A percentile compares a stretch with the other conserved stretches of the same genome.
phyloP scores from a whole-genome alignment of 2,329 filamentous ascomycete species.

The Pestalotiopsis sp. region DNA sequence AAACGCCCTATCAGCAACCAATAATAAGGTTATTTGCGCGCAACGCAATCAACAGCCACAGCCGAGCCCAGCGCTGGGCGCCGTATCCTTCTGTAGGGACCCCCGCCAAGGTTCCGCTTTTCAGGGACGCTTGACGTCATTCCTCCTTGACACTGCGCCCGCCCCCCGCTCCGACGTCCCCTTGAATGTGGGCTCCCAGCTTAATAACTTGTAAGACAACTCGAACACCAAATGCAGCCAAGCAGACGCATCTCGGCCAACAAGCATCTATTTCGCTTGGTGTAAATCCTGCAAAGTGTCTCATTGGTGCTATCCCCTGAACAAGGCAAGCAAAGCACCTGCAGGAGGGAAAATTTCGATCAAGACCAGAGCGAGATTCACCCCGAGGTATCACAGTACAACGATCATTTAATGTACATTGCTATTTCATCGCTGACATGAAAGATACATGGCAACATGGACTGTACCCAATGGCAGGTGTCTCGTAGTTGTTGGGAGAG shows the following conservation, averaged over 20 bases:
- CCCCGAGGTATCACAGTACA: background rate
- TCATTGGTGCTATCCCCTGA: slow-evolving; percentile 3
- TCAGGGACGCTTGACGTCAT: slow-evolving; percentile 14
- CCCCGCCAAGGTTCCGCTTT: slow-evolving; percentile 13
- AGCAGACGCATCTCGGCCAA: background rate
- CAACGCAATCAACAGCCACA: background rate
- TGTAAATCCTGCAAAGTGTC: background rate
- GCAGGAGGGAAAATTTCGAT: background rate
- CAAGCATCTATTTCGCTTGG: slow-evolving; percentile 4
- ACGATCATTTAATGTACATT: background rate
- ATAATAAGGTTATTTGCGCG: background rate
- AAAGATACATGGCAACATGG: too few relatives aligned
- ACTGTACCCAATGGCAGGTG: too few relatives aligned
- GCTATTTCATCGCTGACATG: too few relatives aligned
- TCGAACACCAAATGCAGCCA: background rate
- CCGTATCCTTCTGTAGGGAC: background rate
- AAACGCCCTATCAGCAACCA: background rate
- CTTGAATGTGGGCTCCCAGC: too few relatives aligned
- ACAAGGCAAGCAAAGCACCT: background rate
- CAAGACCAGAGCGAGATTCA: background rate
- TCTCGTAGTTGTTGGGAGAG: too few relatives aligned
- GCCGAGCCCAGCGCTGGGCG: background rate
- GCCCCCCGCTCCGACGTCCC: background rate
- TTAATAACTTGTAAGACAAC: too few relatives aligned
- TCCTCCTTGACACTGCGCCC: background rate